Evolutionary conservation across 805 yeast genomes (phyloP), one percentile per base, ranked within the genome.

Genomic region (Candida morakotiae): DNA sequence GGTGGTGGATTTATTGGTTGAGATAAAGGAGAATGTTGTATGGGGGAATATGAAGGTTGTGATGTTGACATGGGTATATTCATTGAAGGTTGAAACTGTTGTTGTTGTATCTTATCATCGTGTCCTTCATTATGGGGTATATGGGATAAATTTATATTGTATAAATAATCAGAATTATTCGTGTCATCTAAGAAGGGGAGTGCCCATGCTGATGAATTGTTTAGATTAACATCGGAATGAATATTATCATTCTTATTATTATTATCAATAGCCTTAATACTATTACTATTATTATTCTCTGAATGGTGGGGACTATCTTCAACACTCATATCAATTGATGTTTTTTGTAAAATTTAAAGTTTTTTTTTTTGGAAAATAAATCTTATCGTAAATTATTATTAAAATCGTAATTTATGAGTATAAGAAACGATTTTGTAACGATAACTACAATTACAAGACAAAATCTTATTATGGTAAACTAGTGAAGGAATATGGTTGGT

Each of bases 131-230:
- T 6, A 17, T 40, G 20, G 15, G 41, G 40, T 16, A 27, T 19
- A 22, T 21, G 30, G 15, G 41, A 31, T 24, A 66, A 53, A 29
- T 64, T 68, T 47, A 64, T 55, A 35, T 52, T 57, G 35, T 60
- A 61, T 13, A 63, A 46, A 37, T 62, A 45, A 11, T 62, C 65
- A 29, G 49, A 44, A 30, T 40, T 42, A 10, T 32, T 34, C 5
- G 58, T 49, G 20, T 62, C 69, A 54, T 64, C 55, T 21, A 66
- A 38, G 22, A 63, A 40, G 27, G 53, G 51, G 19, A 58, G 49
- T 3, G 64, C 57, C 72, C 72, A 66, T 9, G 23, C 9, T 7
- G 23, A 9, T 7, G 9, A 4, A 21, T 29, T 33, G 25, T 27
- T 30, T n/a, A 4, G 14, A 34, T 18, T 34, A 3, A 15, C 15